Evolutionary conservation across 2,329 filamentous ascomycete species (phyloP).

Genomic region (Pseudogymnoascus sp.): DNA sequence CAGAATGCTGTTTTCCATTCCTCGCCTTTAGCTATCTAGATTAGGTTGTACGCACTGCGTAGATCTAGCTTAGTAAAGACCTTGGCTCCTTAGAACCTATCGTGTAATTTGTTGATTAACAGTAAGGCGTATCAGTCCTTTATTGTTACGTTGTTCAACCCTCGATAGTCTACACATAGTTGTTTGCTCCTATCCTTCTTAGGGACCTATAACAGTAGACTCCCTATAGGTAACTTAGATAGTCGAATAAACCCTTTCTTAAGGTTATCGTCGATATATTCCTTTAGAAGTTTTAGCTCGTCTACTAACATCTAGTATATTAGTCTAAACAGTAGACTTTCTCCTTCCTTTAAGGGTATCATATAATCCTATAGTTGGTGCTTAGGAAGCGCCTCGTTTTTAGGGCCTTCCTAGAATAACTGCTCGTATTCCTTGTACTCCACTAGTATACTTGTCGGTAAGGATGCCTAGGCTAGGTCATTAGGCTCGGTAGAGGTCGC

Average conservation of each 20-base stretch:
- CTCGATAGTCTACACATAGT: constrained; percentile 31
- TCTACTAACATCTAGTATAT: constrained; percentile 14
- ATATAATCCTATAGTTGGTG: background rate
- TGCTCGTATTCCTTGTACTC: background rate
- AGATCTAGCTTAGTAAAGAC: constrained; percentile 29
- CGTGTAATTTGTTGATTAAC: constrained; percentile 27
- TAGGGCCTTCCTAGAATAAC: background rate
- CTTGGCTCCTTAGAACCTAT: constrained; percentile 19
- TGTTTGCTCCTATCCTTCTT: constrained; percentile 25
- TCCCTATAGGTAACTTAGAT: constrained; percentile 15
- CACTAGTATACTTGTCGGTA: background rate
- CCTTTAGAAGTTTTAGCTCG: constrained; percentile 13
- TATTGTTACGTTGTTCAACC: constrained; percentile 28
- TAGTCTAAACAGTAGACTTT: background rate
- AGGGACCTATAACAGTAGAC: constrained; percentile 26
- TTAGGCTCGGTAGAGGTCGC: background rate
- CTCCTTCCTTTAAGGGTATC: background rate
- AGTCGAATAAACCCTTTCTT: constrained; percentile 17
- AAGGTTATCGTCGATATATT: constrained; percentile 18
- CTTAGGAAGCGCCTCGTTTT: background rate
- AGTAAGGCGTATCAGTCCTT: constrained; percentile 29
- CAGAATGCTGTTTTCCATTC: constrained; percentile 30
- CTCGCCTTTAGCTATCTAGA: constrained; percentile 28
- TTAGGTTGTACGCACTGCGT: constrained; percentile 26
- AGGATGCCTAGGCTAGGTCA: background rate